These are phyloP conservation scores for Beauveria australis DNA, from an alignment of 2,329 filamentous ascomycete genomes.

Conservation along the genomic window DNA sequence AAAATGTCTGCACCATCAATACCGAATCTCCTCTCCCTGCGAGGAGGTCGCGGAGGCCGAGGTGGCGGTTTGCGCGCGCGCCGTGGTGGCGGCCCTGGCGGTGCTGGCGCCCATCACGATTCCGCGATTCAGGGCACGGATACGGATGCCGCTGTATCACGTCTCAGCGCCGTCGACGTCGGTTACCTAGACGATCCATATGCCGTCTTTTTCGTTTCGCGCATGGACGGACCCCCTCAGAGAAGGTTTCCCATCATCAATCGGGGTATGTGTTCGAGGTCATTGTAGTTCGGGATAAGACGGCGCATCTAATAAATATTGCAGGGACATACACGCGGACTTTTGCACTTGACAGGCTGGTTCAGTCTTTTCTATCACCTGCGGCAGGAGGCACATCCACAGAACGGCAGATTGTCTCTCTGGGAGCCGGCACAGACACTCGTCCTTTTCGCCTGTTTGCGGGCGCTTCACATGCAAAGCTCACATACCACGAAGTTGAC, in stretches of 20 bases:
- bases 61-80: slow-evolving; percentile 23
- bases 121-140: slow-evolving; percentile 80
- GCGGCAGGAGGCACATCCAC: slow-evolving; percentile 18
- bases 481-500: slow-evolving; percentile 89
- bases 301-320: slow-evolving; percentile 9
- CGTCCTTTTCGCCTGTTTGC: slow-evolving; percentile 69
- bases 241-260: slow-evolving; percentile 88
- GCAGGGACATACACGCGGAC: slow-evolving; percentile 90
- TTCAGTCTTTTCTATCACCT: slow-evolving; percentile 58
- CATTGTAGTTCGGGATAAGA: neutral
- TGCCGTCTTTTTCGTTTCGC: slow-evolving; percentile 59
- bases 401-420: slow-evolving; percentile 72
- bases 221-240: slow-evolving; percentile 35
- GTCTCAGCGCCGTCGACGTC: slow-evolving; percentile 77
- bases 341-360: slow-evolving; percentile 68
- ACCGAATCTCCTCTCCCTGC: slow-evolving; percentile 63
- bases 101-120: slow-evolving; percentile 47
- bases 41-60: slow-evolving; percentile 36
- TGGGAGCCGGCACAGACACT: slow-evolving; percentile 92
- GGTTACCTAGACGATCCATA: slow-evolving; percentile 82
- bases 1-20: slow-evolving; percentile 66
- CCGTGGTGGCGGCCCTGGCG: slow-evolving; percentile 23
- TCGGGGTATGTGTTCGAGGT: slow-evolving; percentile 54
- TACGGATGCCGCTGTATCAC: slow-evolving; percentile 79
- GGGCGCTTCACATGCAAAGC: slow-evolving; percentile 22